Percentiles rank a stretch among this genome's conserved stretches.
Evolutionary conservation across 305 asterid species (phyloP).

Genomic region (Fraxinus velutina): DNA sequence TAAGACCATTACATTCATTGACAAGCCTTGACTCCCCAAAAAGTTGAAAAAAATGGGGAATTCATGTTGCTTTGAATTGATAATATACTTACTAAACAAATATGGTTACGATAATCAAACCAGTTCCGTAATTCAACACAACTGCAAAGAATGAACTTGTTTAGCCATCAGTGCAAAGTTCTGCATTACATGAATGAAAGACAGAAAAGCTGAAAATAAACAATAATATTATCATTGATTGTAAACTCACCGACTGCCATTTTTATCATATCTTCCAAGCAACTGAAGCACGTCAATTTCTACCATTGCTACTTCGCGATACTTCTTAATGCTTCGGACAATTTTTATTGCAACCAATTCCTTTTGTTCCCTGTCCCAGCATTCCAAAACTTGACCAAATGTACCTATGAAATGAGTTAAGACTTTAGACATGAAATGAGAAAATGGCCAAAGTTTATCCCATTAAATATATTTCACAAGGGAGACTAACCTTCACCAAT

Average conservation of each 20-base stretch:
- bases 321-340: slow-evolving; percentile 75
- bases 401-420: slow-evolving; percentile 41
- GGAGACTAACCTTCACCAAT: slow-evolving; percentile 72
- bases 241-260: slow-evolving; percentile 67
- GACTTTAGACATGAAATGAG: neutral
- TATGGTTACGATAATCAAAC: slow-evolving; percentile 99
- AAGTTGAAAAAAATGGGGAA: slow-evolving; percentile 61
- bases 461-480: neutral
- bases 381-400: slow-evolving; percentile 86
- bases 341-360: slow-evolving; percentile 91
- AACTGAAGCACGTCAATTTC: slow-evolving; percentile 84
- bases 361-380: slow-evolving; percentile 78
- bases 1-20: slow-evolving; percentile 67
- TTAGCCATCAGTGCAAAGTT: slow-evolving; percentile 19
- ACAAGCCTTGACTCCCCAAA: slow-evolving; percentile 56
- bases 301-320: slow-evolving; percentile 92
- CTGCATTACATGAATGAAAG: slow-evolving; percentile 1
- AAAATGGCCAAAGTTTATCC: neutral
- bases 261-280: slow-evolving; percentile 80
- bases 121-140: slow-evolving; percentile 98
- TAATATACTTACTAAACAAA: slow-evolving; percentile 90
- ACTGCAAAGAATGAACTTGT: slow-evolving; percentile 89
- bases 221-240: neutral
- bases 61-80: slow-evolving; percentile 65
- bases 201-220: slow-evolving; percentile 17